Evolutionary conservation across 495 filamentous ascomycete genomes (phyloP).

Genomic region (Aspergillus hancockii): DNA sequence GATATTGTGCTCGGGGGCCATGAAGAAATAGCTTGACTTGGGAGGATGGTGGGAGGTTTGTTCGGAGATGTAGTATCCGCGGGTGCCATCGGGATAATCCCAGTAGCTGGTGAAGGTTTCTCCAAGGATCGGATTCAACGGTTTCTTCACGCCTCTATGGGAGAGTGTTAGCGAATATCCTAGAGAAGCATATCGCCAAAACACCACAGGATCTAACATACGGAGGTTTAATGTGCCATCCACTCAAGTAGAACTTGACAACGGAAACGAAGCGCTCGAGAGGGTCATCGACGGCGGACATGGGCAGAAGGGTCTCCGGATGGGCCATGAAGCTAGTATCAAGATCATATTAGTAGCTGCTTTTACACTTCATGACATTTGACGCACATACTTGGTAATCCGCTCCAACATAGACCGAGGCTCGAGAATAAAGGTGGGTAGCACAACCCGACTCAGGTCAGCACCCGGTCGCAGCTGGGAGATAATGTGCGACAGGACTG

Average conservation of each 20-base stretch:
- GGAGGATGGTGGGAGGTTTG: conserved; percentile 96
- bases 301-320: conserved; percentile 89
- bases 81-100: conserved; percentile 84
- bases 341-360: conserved; percentile 7
- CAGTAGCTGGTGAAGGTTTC: conserved; percentile 95
- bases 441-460: conserved; percentile 88
- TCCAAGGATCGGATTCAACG: conserved; percentile 93
- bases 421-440: conserved; percentile 98
- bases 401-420: conserved; percentile 96
- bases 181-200: conserved; percentile 9
- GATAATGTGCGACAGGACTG: conserved; percentile 93
- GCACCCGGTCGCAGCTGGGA: conserved; percentile 94
- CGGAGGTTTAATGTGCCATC: conserved; percentile 99
- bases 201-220: conserved; percentile 48
- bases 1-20: conserved; percentile 93
- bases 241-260: conserved; percentile 95
- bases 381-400: conserved; percentile 82
- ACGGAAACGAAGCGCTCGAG: conserved; percentile 89
- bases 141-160: conserved; percentile 92
- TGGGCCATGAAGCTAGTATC: conserved; percentile 93
- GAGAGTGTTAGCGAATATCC: neutral
- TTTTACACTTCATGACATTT: neutral
- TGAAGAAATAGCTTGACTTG: conserved; percentile 99
- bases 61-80: conserved; percentile 93
- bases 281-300: conserved; percentile 86